Base-by-base conservation (phyloP, 2,329 filamentous ascomycete species). In the Cercospora zeina region DNA sequence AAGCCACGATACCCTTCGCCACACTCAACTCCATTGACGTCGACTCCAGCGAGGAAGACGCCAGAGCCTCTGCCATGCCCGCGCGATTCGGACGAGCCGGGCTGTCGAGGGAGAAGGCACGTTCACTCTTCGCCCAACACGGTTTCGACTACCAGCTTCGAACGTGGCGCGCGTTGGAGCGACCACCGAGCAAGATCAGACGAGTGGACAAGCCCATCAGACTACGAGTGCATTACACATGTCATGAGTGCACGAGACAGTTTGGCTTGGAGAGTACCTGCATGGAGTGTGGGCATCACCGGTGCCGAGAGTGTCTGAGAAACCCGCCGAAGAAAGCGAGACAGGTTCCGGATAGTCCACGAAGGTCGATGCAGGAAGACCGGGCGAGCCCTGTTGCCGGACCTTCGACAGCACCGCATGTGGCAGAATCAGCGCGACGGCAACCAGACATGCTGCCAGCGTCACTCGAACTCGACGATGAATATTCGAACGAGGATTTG, bases 221-320 rank as follows among this genome's bases (percentile, higher is more conserved):
- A 62, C 89, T 93, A 84, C 86, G 89, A 58, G 85, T 92, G 58
- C 89, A 90, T 74, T 85, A 88, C 68, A 87, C 84, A 65, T 97
- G 93, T 76, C 93, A 96, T 77, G 83, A 85, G 68, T 97, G 93
- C 79, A 84, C 87, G 62, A 85, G 88, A 13, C 84, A 84, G 24
- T 96, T 93, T 74, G 87, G 89, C 60, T 76, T 83, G 19, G 85
- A 88, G 70, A 91, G 88, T 77, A 81, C 88, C 63, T 96, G 93
- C 77, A 76, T 82, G 67, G 85, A 85, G 68, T 97, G 93, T 79
- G 83, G 89, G 69, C 93, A 97, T 77, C 80, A 81, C 51, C 86
- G 90, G 68, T 97, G 93, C 83, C 89, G 85, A 72, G 87, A 89
- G 71, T 97, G 93, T 75, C 85, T 86, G 30, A 86, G 90, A 59